These are phyloP conservation scores for Bidens hawaiensis DNA, from an alignment of 140 eudicot genomes.

Conservation along the genomic window DNA sequence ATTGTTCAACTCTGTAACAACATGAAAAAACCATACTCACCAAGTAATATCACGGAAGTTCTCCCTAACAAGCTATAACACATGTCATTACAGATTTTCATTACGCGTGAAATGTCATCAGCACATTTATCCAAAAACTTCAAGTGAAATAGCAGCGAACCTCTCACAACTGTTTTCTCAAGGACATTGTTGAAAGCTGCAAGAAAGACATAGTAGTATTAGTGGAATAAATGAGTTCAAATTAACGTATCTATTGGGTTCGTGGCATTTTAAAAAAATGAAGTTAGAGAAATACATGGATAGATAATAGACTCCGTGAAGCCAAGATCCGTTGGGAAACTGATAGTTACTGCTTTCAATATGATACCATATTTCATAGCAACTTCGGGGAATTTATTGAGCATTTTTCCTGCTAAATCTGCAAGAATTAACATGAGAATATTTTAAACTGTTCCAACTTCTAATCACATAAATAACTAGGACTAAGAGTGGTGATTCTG, in stretches of 20 bases:
- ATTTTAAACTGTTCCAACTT: not conserved
- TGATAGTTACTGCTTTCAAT: not conserved
- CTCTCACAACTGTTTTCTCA: not conserved
- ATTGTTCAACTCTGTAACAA: too few relatives aligned
- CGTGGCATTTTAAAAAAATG: not conserved
- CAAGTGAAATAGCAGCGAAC: not conserved
- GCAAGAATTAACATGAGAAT: not conserved
- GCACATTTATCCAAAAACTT: not conserved
- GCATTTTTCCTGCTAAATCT: not conserved
- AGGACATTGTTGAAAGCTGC: slow-evolving; percentile 8
- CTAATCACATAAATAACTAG: too few relatives aligned
- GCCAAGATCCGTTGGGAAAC: slow-evolving; percentile 7
- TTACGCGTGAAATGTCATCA: not conserved
- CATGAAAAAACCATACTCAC: too few relatives aligned
- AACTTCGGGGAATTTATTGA: not conserved
- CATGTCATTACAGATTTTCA: not conserved
- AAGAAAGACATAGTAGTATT: not conserved
- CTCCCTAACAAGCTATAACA: not conserved
- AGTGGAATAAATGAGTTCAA: not conserved
- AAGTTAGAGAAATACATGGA: slow-evolving; percentile 4
- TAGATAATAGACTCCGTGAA: not conserved
- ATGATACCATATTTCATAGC: not conserved
- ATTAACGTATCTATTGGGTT: not conserved
- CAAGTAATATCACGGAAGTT: slow-evolving; percentile 6
- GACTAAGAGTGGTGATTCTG: too few relatives aligned